A percentile compares a stretch with the other conserved stretches of the same genome.
These are phyloP conservation scores for Candida dajiaensis DNA, from an alignment of 805 yeast genomes.

Conservation along the genomic window DNA sequence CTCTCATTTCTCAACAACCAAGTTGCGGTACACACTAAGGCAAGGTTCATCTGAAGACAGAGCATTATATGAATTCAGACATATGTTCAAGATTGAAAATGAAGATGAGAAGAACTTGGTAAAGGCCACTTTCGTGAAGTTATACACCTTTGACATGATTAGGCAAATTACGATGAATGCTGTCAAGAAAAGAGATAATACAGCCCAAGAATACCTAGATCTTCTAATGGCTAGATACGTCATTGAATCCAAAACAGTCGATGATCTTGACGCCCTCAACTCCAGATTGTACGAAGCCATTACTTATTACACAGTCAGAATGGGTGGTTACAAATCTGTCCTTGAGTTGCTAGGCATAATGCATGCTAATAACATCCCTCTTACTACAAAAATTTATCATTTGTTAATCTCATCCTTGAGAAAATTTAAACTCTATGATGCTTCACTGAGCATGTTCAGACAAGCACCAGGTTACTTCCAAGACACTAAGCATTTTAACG, in stretches of 20 bases:
- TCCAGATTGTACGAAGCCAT: conserved; percentile 13
- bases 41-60: conserved; percentile 3
- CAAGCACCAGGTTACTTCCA: conserved; percentile 12
- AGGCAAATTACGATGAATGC: conserved; percentile 6
- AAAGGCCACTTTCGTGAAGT: conserved; percentile 5
- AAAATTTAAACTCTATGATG: conserved; percentile 15
- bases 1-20: background rate
- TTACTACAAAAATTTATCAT: conserved; percentile 14
- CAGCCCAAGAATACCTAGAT: conserved; percentile 9
- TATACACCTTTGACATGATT: conserved; percentile 12
- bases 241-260: background rate
- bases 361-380: conserved; percentile 6
- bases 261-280: background rate
- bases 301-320: conserved; percentile 10
- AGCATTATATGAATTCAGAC: conserved; percentile 6
- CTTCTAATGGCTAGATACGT: conserved; percentile 5
- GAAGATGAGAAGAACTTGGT: background rate
- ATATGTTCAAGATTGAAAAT: conserved; percentile 2
- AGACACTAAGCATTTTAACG: background rate
- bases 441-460: conserved; percentile 11
- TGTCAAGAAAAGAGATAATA: conserved; percentile 4
- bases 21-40: conserved; percentile 3
- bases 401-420: conserved; percentile 14
- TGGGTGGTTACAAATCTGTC: conserved; percentile 12
- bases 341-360: conserved; percentile 12